Percentiles rank a stretch among this genome's conserved stretches.
These are phyloP conservation scores for Russula abietina DNA, from an alignment of 768 basidiomycete genomes.

Conservation along the genomic window DNA sequence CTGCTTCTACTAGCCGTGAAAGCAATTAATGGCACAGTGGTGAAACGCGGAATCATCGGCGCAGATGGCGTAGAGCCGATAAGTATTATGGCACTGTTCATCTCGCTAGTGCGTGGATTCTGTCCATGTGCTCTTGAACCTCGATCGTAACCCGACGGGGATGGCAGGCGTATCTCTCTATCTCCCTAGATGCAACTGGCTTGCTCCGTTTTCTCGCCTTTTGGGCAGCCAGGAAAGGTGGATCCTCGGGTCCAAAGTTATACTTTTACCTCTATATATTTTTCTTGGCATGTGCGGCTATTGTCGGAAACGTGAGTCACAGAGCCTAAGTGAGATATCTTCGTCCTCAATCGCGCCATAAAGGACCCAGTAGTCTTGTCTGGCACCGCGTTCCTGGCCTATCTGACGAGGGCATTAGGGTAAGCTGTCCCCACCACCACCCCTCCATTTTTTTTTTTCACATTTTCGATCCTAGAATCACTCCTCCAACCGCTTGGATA, in stretches of 20 bases:
- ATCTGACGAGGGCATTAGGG: conserved; percentile 69
- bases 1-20: conserved; percentile 29
- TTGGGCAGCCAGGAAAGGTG: conserved; percentile 73
- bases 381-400: conserved; percentile 85
- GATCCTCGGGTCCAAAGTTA: conserved; percentile 61
- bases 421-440: conserved; percentile 12
- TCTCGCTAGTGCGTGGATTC: conserved; percentile 52
- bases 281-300: conserved; percentile 66
- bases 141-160: background rate
- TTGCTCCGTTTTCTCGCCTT: conserved; percentile 82
- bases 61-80: conserved; percentile 78
- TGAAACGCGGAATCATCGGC: conserved; percentile 76
- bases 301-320: conserved; percentile 66
- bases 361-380: conserved; percentile 86
- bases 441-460: background rate
- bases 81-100: conserved; percentile 89
- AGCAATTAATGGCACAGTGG: conserved; percentile 35
- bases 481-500: conserved; percentile 56
- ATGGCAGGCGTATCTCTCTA: conserved; percentile 69
- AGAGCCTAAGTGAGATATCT: background rate
- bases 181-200: conserved; percentile 87
- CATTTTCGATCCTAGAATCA: conserved; percentile 24
- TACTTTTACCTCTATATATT: conserved; percentile 80
- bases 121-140: background rate
- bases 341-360: background rate